Base-by-base conservation (phyloP, 345 rosid species). In the Camelina sativa region DNA sequence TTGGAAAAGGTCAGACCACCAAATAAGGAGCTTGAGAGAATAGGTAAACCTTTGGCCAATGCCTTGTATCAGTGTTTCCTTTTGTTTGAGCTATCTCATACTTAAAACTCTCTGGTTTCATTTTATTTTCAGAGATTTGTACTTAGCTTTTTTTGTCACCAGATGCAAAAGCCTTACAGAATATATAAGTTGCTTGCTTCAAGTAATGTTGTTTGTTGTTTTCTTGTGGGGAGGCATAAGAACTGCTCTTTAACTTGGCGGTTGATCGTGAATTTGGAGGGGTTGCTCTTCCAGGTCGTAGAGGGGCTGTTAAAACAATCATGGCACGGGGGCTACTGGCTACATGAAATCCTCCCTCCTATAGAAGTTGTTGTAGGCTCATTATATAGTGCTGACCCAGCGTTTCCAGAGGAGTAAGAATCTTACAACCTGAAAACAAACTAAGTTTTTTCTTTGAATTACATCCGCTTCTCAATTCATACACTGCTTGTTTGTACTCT, bases 241-340 rank as follows among this genome's bases (percentile, higher is more conserved):
- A 25, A 25, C 28, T 25, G 28, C 28, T 25, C 28, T 25, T 25
- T 25, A 25, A 25, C 4, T 25, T 75, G 97, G 98, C 3, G 98
- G 88, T 82, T 83, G 98, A 94, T 76, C 91, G 91, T 66, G 96
- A 87, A 61, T 84, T 94, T 66, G 93, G 98, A 71, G 97, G 98
- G 72, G 86, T 91, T 79, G 97, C 95, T 59, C 84, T 94, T 23
- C 86, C 88, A 56, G 97, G 96, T 62, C 88, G 77, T 67, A 85
- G 98, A 80, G 98, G 95, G 71, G 89, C 96, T 55, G 93, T 96
- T 57, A 91, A 91, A 82, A 91, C 96, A 13, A 82, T 25, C 28
- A 25, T 25, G 28, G 28, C 28, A 25, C 28, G 4, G 28, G 28
- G 28, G 28, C 28, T 23, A 23, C 25, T 1, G 25, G 25, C 25